phyloP scores from a whole-genome alignment of 2,329 filamentous ascomycete species.

The Apiospora marii region DNA sequence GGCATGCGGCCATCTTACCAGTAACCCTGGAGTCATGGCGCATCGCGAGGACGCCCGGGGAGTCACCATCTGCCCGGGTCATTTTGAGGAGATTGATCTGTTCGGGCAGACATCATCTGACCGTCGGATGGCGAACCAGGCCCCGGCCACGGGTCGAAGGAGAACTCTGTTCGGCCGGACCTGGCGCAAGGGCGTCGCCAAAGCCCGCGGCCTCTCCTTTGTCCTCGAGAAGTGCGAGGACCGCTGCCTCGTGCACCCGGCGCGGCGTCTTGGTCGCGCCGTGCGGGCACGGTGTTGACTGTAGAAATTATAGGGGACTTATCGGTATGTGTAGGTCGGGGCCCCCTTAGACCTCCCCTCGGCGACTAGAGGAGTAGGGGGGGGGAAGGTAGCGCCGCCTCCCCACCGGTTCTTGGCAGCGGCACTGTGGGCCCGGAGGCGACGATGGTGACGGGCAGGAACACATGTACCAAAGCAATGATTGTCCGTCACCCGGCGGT shows the following conservation, averaged over 20 bases:
- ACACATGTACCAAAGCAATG: not conserved
- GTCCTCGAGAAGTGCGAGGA: not conserved
- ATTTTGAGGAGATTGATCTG: too few relatives aligned
- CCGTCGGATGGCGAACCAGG: too few relatives aligned
- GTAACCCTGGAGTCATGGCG: not conserved
- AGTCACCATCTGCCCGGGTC: not conserved
- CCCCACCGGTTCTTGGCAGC: too few relatives aligned
- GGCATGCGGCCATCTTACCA: not conserved
- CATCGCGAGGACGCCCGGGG: not conserved
- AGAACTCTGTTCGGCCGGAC: not conserved
- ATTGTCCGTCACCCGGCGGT: too few relatives aligned
- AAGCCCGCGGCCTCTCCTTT: not conserved
- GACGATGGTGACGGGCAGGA: not conserved
- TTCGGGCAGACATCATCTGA: too few relatives aligned
- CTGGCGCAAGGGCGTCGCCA: not conserved
- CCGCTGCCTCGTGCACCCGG: not conserved
- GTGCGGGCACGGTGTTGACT: not conserved
- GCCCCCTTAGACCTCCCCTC: too few relatives aligned
- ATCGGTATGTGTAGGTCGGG: too few relatives aligned
- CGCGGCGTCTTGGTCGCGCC: not conserved
- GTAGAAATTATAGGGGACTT: too few relatives aligned
- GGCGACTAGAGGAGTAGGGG: too few relatives aligned
- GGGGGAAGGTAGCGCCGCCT: too few relatives aligned
- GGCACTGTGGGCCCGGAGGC: too few relatives aligned
- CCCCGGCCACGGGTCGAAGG: too few relatives aligned